Conservation (phyloP, 257 asterid species). For the Nicotiana noctiflora region DNA sequence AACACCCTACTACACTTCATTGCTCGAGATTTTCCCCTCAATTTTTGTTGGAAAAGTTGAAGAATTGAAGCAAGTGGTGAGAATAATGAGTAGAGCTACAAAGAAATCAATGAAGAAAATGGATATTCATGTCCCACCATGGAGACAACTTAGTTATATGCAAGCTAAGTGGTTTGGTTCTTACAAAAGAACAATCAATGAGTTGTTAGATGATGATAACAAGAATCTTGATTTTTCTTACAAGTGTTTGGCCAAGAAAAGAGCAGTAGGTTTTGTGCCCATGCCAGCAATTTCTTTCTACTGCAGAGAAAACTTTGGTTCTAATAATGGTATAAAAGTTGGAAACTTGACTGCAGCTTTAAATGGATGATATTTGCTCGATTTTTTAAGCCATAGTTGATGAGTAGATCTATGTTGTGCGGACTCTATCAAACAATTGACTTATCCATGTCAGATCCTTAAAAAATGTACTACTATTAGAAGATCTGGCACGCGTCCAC, state of each 20-base stretch:
- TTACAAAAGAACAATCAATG: slow-evolving; percentile 48
- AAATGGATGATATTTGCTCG: background rate
- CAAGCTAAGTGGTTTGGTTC: slow-evolving; percentile 64
- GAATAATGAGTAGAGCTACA: slow-evolving; percentile 46
- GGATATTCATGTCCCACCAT: slow-evolving; percentile 57
- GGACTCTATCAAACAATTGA: too few species aligned
- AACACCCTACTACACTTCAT: slow-evolving; percentile 29
- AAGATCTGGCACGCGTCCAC: too few species aligned
- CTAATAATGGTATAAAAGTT: slow-evolving; percentile 23
- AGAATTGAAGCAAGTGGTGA: slow-evolving; percentile 45
- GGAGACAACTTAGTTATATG: slow-evolving; percentile 61
- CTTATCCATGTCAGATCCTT: too few species aligned
- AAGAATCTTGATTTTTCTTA: background rate
- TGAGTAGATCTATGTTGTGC: too few species aligned
- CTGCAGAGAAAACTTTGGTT: slow-evolving; percentile 30
- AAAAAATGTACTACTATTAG: too few species aligned
- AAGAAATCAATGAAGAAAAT: slow-evolving; percentile 48
- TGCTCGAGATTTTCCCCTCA: slow-evolving; percentile 38
- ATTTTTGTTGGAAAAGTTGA: slow-evolving; percentile 38
- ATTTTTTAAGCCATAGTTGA: too few species aligned
- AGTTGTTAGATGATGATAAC: slow-evolving; percentile 8
- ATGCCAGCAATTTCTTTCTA: slow-evolving; percentile 8
- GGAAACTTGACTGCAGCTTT: slow-evolving; percentile 53
- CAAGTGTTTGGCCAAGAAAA: slow-evolving; percentile 7
- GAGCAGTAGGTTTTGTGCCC: slow-evolving; percentile 44